A percentile compares a stretch with the other conserved stretches of the same genome.
Evolutionary conservation across 345 rosid species (phyloP).

Genomic region (Fremontodendron californicum): DNA sequence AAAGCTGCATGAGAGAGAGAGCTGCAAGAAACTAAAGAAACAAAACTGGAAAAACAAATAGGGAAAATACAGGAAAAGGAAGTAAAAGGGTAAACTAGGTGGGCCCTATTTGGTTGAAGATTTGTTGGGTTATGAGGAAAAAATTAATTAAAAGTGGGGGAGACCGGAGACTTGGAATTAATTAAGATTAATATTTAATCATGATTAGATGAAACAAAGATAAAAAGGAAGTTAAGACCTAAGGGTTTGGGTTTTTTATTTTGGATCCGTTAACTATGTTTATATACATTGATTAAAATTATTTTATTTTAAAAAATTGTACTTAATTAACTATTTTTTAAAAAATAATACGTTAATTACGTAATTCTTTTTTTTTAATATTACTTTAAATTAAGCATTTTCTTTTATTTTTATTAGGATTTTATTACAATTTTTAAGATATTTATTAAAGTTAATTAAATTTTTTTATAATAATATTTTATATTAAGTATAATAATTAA

Average conservation of each 20-base stretch:
- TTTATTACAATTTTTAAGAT: no score
- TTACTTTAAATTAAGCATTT: no score
- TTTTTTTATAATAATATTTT: no score
- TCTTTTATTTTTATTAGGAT: no score
- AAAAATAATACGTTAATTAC: no score
- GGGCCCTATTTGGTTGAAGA: slow-evolving; percentile 10
- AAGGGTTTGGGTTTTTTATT: not conserved
- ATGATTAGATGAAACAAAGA: not conserved
- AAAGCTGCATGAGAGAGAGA: slow-evolving; percentile 13
- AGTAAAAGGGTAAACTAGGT: not conserved
- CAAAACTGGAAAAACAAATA: not conserved
- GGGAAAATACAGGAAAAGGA: not conserved
- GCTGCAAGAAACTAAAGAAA: not conserved
- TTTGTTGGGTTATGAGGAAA: slow-evolving; percentile 10
- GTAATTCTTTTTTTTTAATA: no score
- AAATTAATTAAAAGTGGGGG: not conserved
- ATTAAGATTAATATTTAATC: not conserved
- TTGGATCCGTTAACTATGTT: no score
- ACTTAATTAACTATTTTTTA: no score
- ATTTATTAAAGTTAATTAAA: no score
- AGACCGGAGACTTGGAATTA: not conserved
- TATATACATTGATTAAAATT: no score
- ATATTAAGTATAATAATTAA: no score
- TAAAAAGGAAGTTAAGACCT: not conserved
- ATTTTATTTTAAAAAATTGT: no score